Base-by-base conservation (phyloP, 2,329 filamentous ascomycete species). In the Botrytis fabae region DNA sequence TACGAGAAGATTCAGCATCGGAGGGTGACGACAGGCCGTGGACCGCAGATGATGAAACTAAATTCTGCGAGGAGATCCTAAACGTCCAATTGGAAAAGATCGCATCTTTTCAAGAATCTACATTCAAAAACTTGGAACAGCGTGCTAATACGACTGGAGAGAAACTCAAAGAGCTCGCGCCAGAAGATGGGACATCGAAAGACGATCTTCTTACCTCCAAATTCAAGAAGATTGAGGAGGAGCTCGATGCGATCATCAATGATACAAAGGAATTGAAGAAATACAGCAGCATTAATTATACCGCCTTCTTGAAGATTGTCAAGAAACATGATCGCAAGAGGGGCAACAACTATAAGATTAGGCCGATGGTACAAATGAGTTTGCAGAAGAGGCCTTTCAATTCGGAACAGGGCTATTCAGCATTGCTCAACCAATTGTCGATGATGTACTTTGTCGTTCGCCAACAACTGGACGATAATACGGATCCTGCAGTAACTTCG, bases 291-390 rank as follows among this genome's bases (percentile, higher is more conserved):
- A 91, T 98, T 85, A 99, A 99, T 85, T 99, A 98, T 83, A 97
- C 96, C 9, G 96, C 94, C 65, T 97, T 98, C 83, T 88, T 98
- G 81, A 99, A 99, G 86, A 97, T 97, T 65, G 94, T 94, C 73
- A 99, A 99, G 90, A 99, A 99, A 85, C 96, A 99, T 83, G 96
- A 99, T 83, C 93, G 96, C 77, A 97, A 95, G 84, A 89, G 95
- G 77, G 95, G 95, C 72, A 88, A 90, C 77, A 88, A 90, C 70
- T 98, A 98, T 85, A 93, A 92, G 81, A 92, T 98, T 77, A 90
- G 94, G 38, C 95, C 96, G 42, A 91, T 98, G 85, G 91, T 98
- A 83, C 93, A 97, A 84, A 92, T 97, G 79, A 92, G 93, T 79
- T 84, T 99, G 79, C 90, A 93, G n/a, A 90, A 94, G 76, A 87